Evolutionary conservation across 1,284 basidiomycete species (phyloP).

Genomic region (Mycena sp.): DNA sequence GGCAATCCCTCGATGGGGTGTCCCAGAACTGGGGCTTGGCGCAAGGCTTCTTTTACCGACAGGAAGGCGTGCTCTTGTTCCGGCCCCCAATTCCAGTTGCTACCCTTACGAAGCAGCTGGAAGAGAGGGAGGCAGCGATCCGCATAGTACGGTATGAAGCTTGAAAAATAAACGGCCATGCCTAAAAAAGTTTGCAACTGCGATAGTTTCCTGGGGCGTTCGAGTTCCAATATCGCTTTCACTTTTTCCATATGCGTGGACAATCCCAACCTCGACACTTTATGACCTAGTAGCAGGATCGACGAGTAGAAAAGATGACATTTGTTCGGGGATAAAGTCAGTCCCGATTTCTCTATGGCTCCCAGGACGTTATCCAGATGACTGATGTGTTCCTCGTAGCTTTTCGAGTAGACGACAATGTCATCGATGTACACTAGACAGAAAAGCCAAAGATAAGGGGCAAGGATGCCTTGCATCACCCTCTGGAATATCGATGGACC

Average conservation of each 20-base stretch:
- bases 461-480: conserved; percentile 50
- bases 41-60: no score
- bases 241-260: conserved; percentile 49
- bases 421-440: conserved; percentile 52
- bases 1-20: no score
- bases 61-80: no score
- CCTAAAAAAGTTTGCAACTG: neutral
- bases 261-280: conserved; percentile 24
- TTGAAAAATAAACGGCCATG: neutral
- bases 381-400: conserved; percentile 38
- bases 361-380: conserved; percentile 36
- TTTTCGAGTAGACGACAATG: conserved; percentile 42
- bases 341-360: conserved; percentile 42
- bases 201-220: neutral
- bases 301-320: conserved; percentile 49
- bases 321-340: conserved; percentile 50
- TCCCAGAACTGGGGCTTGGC: no score
- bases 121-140: no score
- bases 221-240: conserved; percentile 36
- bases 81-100: no score
- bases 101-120: no score
- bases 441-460: conserved; percentile 53
- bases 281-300: conserved; percentile 41
- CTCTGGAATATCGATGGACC: conserved; percentile 44
- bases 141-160: neutral